These are phyloP conservation scores for Colletotrichum australisinense DNA, from an alignment of 2,329 filamentous ascomycete species.

Conservation along the genomic window DNA sequence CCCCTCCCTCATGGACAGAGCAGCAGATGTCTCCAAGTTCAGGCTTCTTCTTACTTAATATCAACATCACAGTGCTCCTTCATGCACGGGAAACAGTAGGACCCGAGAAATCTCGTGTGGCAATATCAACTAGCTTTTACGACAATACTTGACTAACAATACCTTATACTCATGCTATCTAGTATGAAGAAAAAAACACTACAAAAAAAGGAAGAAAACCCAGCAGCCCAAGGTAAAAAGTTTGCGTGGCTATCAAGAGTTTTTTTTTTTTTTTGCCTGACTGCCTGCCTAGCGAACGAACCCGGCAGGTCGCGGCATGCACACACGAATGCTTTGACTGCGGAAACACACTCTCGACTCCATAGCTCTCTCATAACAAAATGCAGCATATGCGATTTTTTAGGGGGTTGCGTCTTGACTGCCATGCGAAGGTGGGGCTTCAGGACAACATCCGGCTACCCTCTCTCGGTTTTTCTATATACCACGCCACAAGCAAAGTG, in stretches of 20 bases:
- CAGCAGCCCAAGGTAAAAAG: not conserved
- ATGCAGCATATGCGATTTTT: slow-evolving; percentile 2
- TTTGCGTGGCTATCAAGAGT: not conserved
- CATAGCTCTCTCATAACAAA: not conserved
- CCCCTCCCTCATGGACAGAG: too few relatives aligned
- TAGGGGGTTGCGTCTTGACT: slow-evolving; percentile 10
- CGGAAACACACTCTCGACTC: not conserved
- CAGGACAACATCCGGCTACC: slow-evolving; percentile 5
- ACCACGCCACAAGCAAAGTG: slow-evolving; percentile 32
- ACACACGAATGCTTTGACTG: not conserved
- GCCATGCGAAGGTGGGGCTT: slow-evolving; percentile 5
- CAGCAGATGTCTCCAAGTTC: too few relatives aligned
- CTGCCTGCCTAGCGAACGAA: not conserved
- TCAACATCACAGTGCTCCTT: too few relatives aligned
- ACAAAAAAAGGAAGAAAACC: not conserved
- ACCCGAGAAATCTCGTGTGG: not conserved
- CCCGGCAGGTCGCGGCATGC: too few relatives aligned
- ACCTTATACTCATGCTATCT: slow-evolving; percentile 27
- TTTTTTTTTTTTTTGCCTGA: not conserved
- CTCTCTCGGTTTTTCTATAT: slow-evolving; percentile 20
- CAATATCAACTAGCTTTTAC: slow-evolving; percentile 34
- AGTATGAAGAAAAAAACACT: not conserved
- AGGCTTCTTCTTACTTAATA: too few relatives aligned
- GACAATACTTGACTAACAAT: slow-evolving; percentile 25
- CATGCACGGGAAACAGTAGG: not conserved